These are phyloP conservation scores for Oenanthe javanica DNA, from an alignment of 140 eudicot species.

Conservation along the genomic window DNA sequence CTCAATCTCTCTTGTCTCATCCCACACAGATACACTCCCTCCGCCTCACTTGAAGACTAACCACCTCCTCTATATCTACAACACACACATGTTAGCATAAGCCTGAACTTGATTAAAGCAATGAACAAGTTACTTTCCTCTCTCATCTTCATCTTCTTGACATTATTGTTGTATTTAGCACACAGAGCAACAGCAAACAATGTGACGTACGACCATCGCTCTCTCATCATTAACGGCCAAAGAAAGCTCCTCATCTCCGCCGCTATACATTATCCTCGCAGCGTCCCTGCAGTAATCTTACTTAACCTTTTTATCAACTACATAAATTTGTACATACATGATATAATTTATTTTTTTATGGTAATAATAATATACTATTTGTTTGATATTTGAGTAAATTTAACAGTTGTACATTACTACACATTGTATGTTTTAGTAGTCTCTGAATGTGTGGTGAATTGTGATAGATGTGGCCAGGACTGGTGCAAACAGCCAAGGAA, in stretches of 20 bases:
- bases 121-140: neutral
- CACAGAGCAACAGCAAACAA: conserved; percentile 25
- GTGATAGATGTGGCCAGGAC: conserved; percentile 94
- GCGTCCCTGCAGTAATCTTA: conserved; percentile 70
- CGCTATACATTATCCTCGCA: conserved; percentile 95
- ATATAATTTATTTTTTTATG: too few species aligned
- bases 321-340: too few species aligned
- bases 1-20: neutral
- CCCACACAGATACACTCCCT: neutral
- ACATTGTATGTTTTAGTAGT: neutral
- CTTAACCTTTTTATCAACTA: too few species aligned
- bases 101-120: neutral
- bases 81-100: neutral
- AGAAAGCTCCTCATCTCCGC: conserved; percentile 88
- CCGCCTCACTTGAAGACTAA: neutral
- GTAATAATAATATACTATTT: neutral
- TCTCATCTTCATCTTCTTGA: conserved; percentile 5
- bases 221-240: conserved; percentile 74
- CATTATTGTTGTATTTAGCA: neutral
- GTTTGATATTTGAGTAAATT: neutral
- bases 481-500: conserved; percentile 84
- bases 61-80: neutral
- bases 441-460: conserved; percentile 6
- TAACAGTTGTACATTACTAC: neutral
- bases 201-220: conserved; percentile 77